These are phyloP conservation scores for Apiotrichum mycotoxinovorans DNA, from an alignment of 1,284 basidiomycete species.

Conservation along the genomic window DNA sequence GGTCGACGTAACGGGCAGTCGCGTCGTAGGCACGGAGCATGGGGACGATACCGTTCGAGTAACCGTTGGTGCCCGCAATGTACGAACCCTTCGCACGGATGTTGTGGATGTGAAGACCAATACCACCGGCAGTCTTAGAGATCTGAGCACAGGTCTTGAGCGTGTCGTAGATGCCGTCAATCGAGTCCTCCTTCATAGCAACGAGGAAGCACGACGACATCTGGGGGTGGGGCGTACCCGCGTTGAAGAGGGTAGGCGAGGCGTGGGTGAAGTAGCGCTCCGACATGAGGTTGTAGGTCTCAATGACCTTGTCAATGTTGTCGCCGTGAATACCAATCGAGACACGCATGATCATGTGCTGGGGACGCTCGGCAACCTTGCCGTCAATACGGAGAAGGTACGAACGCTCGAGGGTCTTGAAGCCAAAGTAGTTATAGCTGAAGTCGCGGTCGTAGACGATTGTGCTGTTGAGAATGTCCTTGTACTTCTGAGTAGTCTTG, in stretches of 20 bases:
- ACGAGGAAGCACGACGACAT: slow-evolving; percentile 97
- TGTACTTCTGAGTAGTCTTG: slow-evolving; percentile 76
- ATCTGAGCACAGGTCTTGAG: slow-evolving; percentile 99
- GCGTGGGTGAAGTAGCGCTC: slow-evolving; percentile 97
- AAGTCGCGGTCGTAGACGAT: slow-evolving; percentile 99
- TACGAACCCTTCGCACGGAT: slow-evolving; percentile 88
- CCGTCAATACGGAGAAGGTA: slow-evolving; percentile 93
- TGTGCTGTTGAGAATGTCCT: slow-evolving; percentile 80
- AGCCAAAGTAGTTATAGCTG: slow-evolving; percentile 95
- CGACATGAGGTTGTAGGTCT: slow-evolving; percentile 94
- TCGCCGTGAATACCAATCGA: slow-evolving; percentile 93
- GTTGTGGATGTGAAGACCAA: slow-evolving; percentile 93
- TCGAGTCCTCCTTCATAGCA: slow-evolving; percentile 97
- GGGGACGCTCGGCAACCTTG: slow-evolving; percentile 93
- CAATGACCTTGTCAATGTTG: slow-evolving; percentile 82
- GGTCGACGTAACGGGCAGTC: slow-evolving; percentile 98
- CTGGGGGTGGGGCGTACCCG: slow-evolving; percentile 92
- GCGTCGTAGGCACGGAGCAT: slow-evolving; percentile 99
- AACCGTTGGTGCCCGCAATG: slow-evolving; percentile 77
- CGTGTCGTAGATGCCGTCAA: slow-evolving; percentile 98
- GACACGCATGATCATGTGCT: slow-evolving; percentile 99
- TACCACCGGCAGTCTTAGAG: slow-evolving; percentile 97
- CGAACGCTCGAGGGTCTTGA: slow-evolving; percentile 98
- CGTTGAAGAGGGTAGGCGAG: slow-evolving; percentile 97
- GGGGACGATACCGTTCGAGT: slow-evolving; percentile 97